Evolutionary conservation across 768 basidiomycete genomes (phyloP).

Genomic region (Tylopilus subfusipes): DNA sequence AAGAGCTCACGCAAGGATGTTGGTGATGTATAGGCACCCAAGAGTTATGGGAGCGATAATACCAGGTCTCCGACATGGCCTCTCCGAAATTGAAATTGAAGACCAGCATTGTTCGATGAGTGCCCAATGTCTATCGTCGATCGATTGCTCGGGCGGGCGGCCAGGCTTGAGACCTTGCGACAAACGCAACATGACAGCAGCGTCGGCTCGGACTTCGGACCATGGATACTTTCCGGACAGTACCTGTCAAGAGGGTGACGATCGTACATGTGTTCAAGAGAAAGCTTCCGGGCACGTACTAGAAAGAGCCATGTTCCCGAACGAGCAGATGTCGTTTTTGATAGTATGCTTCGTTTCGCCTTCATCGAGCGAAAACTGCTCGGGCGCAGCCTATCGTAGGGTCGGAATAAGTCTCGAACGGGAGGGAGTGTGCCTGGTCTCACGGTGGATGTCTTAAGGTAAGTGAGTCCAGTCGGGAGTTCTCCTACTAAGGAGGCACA

Average conservation of each 20-base stretch:
- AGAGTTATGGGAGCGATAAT: not conserved
- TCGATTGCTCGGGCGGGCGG: not conserved
- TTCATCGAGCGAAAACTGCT: constrained; percentile 2
- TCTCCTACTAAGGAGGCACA: constrained; percentile 8
- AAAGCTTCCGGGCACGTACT: too few species aligned
- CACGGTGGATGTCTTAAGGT: not conserved
- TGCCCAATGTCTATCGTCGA: constrained; percentile 3
- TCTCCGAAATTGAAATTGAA: not conserved
- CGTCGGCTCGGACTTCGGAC: too few species aligned
- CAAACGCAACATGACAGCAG: not conserved
- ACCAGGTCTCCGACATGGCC: not conserved
- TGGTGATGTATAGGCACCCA: not conserved
- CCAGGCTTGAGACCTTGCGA: not conserved
- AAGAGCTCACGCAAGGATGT: not conserved
- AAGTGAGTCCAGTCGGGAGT: not conserved
- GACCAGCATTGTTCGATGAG: constrained; percentile 9
- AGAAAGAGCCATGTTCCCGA: too few species aligned
- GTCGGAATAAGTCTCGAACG: too few species aligned
- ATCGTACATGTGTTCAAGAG: too few species aligned
- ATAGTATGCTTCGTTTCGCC: not conserved
- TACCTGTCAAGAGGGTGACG: too few species aligned
- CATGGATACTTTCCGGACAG: too few species aligned
- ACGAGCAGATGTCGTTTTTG: too few species aligned
- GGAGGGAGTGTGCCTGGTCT: constrained; percentile 6
- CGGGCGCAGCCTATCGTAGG: constrained; percentile 7